A percentile compares a stretch with the other conserved stretches of the same genome.
These are phyloP conservation scores for Chamaecyparis obtusa DNA, from an alignment of 75 land plant species.

Conservation along the genomic window DNA sequence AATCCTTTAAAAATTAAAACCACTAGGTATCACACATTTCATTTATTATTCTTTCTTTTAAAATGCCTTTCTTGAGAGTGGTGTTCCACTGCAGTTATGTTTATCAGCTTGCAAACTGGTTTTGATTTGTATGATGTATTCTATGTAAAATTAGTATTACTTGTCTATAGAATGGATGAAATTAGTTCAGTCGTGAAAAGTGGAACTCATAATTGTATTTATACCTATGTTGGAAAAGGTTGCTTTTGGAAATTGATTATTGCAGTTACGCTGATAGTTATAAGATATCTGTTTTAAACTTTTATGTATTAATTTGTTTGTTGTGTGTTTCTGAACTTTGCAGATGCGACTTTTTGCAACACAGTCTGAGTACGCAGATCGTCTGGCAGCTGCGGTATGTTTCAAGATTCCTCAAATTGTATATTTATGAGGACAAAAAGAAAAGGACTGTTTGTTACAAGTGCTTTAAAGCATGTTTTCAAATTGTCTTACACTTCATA, in stretches of 20 bases:
- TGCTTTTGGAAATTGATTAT: background rate
- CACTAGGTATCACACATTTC: too few species aligned
- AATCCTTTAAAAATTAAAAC: too few species aligned
- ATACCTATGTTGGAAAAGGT: background rate
- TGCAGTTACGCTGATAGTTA: background rate
- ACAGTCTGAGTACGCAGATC: constrained; percentile 92
- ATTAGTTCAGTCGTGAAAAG: background rate
- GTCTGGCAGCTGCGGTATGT: constrained; percentile 79
- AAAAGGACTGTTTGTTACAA: background rate
- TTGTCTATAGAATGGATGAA: background rate
- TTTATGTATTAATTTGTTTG: background rate
- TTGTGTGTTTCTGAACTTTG: background rate
- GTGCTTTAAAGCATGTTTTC: background rate
- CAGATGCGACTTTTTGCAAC: constrained; percentile 86
- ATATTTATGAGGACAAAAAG: background rate
- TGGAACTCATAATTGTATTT: background rate
- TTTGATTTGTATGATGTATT: too few species aligned
- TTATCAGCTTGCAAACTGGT: background rate
- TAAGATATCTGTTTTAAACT: background rate
- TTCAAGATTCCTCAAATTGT: background rate
- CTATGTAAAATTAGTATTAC: too few species aligned
- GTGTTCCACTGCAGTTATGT: background rate
- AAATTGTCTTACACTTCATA: background rate
- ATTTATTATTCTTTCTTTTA: too few species aligned
- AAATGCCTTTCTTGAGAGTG: background rate